These are phyloP conservation scores for Chytriomyces sp. DNA, from an alignment of 192 early-diverging fungal species.

Conservation along the genomic window DNA sequence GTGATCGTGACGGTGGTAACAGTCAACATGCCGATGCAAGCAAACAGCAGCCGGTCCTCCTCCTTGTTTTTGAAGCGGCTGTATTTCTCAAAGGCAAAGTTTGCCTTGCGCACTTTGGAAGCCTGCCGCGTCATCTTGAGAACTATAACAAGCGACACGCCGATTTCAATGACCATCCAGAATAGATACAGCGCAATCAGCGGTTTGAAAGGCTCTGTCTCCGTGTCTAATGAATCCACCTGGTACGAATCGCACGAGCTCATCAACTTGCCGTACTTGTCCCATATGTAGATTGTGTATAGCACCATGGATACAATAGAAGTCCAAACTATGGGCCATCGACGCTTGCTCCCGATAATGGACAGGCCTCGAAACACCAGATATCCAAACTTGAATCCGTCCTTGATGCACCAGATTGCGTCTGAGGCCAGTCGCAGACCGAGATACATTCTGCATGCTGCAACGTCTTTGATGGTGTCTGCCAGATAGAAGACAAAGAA, in stretches of 20 bases:
- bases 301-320: not conserved
- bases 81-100: slow-evolving; percentile 31
- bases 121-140: slow-evolving; percentile 13
- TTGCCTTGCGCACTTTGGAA: not conserved
- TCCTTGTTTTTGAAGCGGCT: slow-evolving; percentile 17
- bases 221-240: not conserved
- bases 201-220: not conserved
- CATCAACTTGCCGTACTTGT: not conserved
- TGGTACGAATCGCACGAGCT: not conserved
- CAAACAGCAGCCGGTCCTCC: slow-evolving; percentile 28
- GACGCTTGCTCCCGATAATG: slow-evolving; percentile 27
- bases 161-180: slow-evolving; percentile 25
- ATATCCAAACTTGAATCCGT: slow-evolving; percentile 26
- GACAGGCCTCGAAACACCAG: slow-evolving; percentile 17
- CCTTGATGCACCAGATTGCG: slow-evolving; percentile 13
- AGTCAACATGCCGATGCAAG: slow-evolving; percentile 20
- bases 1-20: slow-evolving; percentile 19
- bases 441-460: not conserved
- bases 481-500: slow-evolving; percentile 31
- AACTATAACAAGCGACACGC: slow-evolving; percentile 14
- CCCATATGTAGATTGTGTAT: slow-evolving; percentile 4
- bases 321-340: slow-evolving; percentile 18
- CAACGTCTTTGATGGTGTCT: slow-evolving; percentile 1
- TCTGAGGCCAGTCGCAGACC: not conserved
- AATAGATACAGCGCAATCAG: slow-evolving; percentile 25